Conservation (phyloP, 2,329 filamentous ascomycete species). For the Aspergillus spinulosporus region DNA sequence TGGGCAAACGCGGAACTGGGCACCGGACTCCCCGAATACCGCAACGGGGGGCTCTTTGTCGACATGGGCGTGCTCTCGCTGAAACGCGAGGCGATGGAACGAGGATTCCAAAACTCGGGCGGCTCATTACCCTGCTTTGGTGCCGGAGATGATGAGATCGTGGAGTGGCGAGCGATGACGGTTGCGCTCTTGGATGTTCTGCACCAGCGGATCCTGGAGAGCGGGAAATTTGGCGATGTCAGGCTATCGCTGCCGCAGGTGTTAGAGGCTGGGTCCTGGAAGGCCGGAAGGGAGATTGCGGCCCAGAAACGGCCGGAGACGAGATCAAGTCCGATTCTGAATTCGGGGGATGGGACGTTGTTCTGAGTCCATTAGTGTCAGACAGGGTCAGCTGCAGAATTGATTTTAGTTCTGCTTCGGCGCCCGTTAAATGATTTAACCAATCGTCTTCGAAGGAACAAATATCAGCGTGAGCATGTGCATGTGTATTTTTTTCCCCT, state of each 20-base stretch:
- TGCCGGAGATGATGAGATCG: slow-evolving; percentile 61
- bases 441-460: too few relatives aligned
- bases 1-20: slow-evolving; percentile 58
- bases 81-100: slow-evolving; percentile 47
- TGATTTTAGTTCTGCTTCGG: too few relatives aligned
- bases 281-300: slow-evolving; percentile 44
- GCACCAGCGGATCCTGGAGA: slow-evolving; percentile 50
- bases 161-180: slow-evolving; percentile 66
- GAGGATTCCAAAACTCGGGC: slow-evolving; percentile 50
- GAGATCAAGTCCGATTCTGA: slow-evolving; percentile 41
- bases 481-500: too few relatives aligned
- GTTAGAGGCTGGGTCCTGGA: slow-evolving; percentile 58
- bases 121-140: slow-evolving; percentile 51
- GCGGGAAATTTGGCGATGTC: slow-evolving; percentile 37
- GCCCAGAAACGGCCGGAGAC: slow-evolving; percentile 35
- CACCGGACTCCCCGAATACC: slow-evolving; percentile 70
- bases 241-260: slow-evolving; percentile 52
- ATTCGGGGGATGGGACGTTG: slow-evolving; percentile 42
- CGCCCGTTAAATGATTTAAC: too few relatives aligned
- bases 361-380: slow-evolving; percentile 27
- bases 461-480: too few relatives aligned
- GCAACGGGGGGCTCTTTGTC: slow-evolving; percentile 69
- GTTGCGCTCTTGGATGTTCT: slow-evolving; percentile 61
- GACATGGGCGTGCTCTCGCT: slow-evolving; percentile 57
- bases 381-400: too few relatives aligned